Conservation (phyloP, 169 alveolate species). For the Eimeria mitis region DNA sequence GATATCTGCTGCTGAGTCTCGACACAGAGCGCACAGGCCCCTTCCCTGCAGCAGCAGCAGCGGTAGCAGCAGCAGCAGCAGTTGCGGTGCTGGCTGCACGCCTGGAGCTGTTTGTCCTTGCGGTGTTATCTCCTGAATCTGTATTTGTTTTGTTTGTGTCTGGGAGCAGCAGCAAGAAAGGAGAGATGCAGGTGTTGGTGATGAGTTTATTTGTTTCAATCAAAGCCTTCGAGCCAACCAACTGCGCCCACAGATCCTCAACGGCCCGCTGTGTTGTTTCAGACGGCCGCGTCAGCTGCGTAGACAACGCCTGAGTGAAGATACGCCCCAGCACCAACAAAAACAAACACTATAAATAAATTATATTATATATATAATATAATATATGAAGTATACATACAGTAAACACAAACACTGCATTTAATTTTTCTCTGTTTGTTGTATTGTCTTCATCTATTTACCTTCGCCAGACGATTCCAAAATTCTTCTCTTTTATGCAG, state of each 20-base stretch:
- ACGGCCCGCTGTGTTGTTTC: background rate
- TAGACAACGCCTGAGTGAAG: constrained; percentile 8
- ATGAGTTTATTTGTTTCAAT: background rate
- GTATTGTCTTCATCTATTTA: background rate
- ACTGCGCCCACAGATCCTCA: constrained; percentile 2
- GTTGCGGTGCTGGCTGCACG: background rate
- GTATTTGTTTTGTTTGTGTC: no score
- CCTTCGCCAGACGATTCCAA: constrained; percentile 10
- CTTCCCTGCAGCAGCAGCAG: background rate
- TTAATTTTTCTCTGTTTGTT: background rate
- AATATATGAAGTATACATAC: background rate
- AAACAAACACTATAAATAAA: background rate
- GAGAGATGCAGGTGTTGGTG: background rate
- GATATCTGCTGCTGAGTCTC: background rate
- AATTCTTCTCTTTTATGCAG: constrained; percentile 13
- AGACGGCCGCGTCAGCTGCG: background rate
- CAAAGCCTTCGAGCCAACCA: background rate
- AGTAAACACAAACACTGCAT: background rate
- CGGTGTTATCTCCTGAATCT: background rate
- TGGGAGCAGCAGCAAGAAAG: background rate
- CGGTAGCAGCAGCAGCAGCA: background rate
- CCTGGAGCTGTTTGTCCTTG: background rate
- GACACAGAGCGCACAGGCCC: background rate
- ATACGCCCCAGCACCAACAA: background rate
- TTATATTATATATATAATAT: background rate